Conservation (phyloP, 2,329 filamentous ascomycete species). For the Aspergillus pseudotamarii region DNA sequence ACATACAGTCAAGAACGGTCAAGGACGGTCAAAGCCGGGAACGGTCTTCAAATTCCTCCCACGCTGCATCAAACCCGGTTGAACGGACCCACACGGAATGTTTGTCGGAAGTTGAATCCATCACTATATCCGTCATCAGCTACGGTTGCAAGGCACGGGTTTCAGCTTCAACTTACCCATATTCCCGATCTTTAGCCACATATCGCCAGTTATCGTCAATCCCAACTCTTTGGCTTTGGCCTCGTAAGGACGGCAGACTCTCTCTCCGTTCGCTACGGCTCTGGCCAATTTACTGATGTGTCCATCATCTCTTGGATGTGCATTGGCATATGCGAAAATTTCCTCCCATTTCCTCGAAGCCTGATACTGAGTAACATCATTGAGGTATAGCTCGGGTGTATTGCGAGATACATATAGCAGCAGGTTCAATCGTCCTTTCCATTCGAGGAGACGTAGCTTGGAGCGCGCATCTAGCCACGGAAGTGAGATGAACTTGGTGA, state of each 20-base stretch:
- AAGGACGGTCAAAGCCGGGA: constrained; percentile 27
- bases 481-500: constrained; percentile 64
- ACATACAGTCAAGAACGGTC: constrained; percentile 16
- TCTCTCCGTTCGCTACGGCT: constrained; percentile 67
- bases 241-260: constrained; percentile 46
- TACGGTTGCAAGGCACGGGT: not conserved
- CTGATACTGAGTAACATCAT: constrained; percentile 63
- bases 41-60: constrained; percentile 32
- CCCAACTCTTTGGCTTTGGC: constrained; percentile 25
- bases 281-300: constrained; percentile 77
- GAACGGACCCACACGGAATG: constrained; percentile 41
- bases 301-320: constrained; percentile 68
- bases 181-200: constrained; percentile 50
- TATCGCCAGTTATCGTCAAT: constrained; percentile 43
- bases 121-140: constrained; percentile 26
- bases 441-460: constrained; percentile 75
- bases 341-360: constrained; percentile 54
- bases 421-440: constrained; percentile 77
- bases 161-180: constrained; percentile 39
- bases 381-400: constrained; percentile 61
- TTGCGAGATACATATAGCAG: constrained; percentile 72
- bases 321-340: constrained; percentile 50
- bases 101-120: constrained; percentile 38
- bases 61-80: constrained; percentile 47
- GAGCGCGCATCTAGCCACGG: constrained; percentile 61